These are phyloP conservation scores for Pinus tabuliformis DNA, from an alignment of 75 land plant species.

Conservation along the genomic window DNA sequence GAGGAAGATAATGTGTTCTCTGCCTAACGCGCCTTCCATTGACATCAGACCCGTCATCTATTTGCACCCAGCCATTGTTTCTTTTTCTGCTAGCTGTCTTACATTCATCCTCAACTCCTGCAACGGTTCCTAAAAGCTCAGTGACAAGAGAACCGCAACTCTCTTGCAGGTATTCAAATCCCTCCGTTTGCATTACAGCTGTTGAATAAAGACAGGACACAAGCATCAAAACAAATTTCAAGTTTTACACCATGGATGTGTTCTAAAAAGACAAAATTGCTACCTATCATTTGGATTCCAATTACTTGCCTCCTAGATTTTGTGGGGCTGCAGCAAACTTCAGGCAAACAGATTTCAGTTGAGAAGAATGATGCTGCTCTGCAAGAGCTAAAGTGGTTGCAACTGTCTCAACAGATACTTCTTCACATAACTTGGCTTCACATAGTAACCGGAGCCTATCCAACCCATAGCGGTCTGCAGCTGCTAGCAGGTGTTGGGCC, in stretches of 20 bases:
- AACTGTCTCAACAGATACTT: conserved; percentile 74
- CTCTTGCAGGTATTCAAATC: conserved; percentile 74
- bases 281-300: background rate
- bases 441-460: conserved; percentile 73
- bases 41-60: conserved; percentile 61
- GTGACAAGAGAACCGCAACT: conserved; percentile 75
- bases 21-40: conserved; percentile 87
- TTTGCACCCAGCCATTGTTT: conserved; percentile 35
- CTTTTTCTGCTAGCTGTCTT: conserved; percentile 10
- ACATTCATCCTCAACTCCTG: conserved; percentile 63
- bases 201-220: conserved; percentile 8
- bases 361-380: conserved; percentile 78
- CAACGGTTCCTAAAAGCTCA: conserved; percentile 74
- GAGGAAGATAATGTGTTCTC: conserved; percentile 22
- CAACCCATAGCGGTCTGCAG: conserved; percentile 76
- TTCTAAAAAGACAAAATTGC: background rate
- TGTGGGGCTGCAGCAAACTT: conserved; percentile 60
- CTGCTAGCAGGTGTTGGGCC: conserved; percentile 79
- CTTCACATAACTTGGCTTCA: conserved; percentile 69
- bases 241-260: background rate
- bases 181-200: conserved; percentile 88
- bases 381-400: conserved; percentile 84
- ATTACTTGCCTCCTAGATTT: conserved; percentile 49
- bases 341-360: conserved; percentile 73
- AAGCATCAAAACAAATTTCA: background rate